Conservation (phyloP, 2,329 filamentous ascomycete genomes). For the Falciphora oryzae region DNA sequence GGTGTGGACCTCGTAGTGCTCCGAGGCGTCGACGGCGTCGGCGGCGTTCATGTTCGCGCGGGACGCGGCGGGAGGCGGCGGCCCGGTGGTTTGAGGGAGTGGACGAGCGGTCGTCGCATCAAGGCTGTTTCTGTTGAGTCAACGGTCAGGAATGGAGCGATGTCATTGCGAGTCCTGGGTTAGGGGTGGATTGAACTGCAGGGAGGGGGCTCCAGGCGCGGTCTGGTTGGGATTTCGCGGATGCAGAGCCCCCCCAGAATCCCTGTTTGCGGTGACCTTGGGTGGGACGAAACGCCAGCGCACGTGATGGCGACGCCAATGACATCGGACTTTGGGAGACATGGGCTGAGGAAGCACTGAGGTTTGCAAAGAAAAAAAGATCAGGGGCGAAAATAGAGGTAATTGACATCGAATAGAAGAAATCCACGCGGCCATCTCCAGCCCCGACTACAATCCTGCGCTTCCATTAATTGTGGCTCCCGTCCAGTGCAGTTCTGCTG, state of each 20-base stretch:
- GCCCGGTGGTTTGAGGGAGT: background rate
- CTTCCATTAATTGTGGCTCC: background rate
- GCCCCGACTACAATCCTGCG: too few species aligned
- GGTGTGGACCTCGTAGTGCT: conserved; percentile 52
- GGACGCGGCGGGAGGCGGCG: background rate
- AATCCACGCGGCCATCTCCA: background rate
- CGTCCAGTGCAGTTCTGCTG: background rate
- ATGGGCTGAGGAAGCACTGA: too few species aligned
- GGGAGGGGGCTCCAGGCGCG: background rate
- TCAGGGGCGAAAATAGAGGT: background rate
- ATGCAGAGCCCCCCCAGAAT: background rate
- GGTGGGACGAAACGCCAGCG: background rate
- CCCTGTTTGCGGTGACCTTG: background rate
- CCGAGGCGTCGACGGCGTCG: conserved; percentile 54
- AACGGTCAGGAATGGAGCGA: background rate
- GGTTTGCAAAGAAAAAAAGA: background rate
- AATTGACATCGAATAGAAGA: background rate
- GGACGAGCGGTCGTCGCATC: conserved; percentile 4
- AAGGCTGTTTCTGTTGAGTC: background rate
- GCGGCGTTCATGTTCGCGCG: conserved; percentile 43
- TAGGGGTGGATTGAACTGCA: too few species aligned
- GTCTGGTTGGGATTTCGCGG: background rate
- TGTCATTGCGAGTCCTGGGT: background rate
- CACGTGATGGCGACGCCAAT: background rate
- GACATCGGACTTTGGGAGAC: background rate